Evolutionary conservation across 495 filamentous ascomycete species (phyloP).

Genomic region (Amniculicola lignicola): DNA sequence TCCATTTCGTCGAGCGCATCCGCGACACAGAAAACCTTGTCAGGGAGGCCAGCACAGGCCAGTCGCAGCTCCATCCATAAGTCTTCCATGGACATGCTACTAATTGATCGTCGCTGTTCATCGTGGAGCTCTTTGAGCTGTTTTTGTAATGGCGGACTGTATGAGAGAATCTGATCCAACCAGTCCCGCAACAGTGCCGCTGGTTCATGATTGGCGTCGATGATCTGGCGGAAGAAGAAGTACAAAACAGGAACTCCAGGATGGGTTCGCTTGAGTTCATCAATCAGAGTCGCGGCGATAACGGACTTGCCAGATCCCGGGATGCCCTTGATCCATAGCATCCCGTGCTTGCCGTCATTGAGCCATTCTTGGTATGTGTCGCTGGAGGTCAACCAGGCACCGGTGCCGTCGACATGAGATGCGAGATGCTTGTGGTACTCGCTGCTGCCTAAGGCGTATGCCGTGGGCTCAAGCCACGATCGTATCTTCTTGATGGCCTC

Average conservation of each 20-base stretch:
- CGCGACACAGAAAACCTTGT: slow-evolving; percentile 45
- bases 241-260: slow-evolving; percentile 44
- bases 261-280: slow-evolving; percentile 30
- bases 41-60: slow-evolving; percentile 35
- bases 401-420: slow-evolving; percentile 47
- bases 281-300: slow-evolving; percentile 44
- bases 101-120: background rate
- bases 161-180: slow-evolving; percentile 44
- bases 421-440: slow-evolving; percentile 40
- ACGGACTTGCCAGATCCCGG: slow-evolving; percentile 55
- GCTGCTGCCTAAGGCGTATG: slow-evolving; percentile 39
- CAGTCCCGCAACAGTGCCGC: slow-evolving; percentile 46
- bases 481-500: slow-evolving; percentile 32
- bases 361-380: slow-evolving; percentile 46
- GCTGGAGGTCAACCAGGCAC: slow-evolving; percentile 45
- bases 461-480: slow-evolving; percentile 45
- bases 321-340: slow-evolving; percentile 52
- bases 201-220: slow-evolving; percentile 49
- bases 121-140: background rate
- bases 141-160: slow-evolving; percentile 44
- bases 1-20: slow-evolving; percentile 54
- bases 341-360: slow-evolving; percentile 36
- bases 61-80: slow-evolving; percentile 35
- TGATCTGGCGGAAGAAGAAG: slow-evolving; percentile 58
- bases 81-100: slow-evolving; percentile 13